Evolutionary conservation across 148 eudicot genomes (phyloP).

Genomic region (Silene latifolia): DNA sequence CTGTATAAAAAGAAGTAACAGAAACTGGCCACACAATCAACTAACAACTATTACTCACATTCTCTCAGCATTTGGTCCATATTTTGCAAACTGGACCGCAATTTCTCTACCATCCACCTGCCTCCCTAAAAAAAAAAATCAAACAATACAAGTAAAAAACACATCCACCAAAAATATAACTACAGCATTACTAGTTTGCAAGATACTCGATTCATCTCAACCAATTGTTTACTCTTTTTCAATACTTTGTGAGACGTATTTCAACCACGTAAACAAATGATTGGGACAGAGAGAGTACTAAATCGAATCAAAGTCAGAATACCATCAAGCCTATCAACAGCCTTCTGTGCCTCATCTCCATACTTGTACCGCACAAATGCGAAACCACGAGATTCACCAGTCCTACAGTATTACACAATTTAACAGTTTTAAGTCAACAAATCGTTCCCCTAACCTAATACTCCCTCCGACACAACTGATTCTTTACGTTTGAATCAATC

Average conservation of each 20-base stretch:
- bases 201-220: not conserved
- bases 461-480: not conserved
- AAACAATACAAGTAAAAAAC: not conserved
- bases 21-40: not conserved
- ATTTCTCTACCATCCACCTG: constrained; percentile 94
- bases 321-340: constrained; percentile 94
- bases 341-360: constrained; percentile 85
- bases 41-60: constrained; percentile 46
- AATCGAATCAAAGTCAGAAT: not conserved
- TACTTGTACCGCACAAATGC: constrained; percentile 96
- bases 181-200: not conserved
- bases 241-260: too few relatives aligned
- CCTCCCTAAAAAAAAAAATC: constrained; percentile 46
- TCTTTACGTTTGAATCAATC: not conserved
- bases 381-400: constrained; percentile 92
- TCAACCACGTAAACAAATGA: not conserved
- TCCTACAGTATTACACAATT: constrained; percentile 37
- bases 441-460: not conserved
- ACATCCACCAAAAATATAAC: not conserved
- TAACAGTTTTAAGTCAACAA: not conserved
- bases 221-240: not conserved
- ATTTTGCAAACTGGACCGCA: constrained; percentile 84
- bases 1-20: not conserved
- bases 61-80: constrained; percentile 89
- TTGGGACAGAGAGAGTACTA: not conserved